These are phyloP conservation scores for Aspergillus cejpii DNA, from an alignment of 2,329 filamentous ascomycete species.

Conservation along the genomic window DNA sequence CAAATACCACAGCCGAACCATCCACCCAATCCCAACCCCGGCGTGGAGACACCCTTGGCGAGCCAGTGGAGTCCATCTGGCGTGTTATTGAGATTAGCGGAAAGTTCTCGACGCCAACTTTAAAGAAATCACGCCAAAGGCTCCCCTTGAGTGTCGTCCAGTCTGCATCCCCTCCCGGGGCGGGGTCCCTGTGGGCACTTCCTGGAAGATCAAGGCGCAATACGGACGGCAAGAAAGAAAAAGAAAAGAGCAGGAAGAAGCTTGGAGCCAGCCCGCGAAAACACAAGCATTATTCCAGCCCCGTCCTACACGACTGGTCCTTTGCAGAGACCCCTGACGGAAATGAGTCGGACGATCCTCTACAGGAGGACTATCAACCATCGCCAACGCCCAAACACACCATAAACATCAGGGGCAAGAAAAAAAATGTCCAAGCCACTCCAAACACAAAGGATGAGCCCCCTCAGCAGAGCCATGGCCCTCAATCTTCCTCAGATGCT, in stretches of 20 bases:
- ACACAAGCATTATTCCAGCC: slow-evolving; percentile 25
- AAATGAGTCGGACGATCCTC: slow-evolving; percentile 40
- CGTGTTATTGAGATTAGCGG: slow-evolving; percentile 26
- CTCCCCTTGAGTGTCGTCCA: slow-evolving; percentile 12
- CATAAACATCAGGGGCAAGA: slow-evolving; percentile 21
- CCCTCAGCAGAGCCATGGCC: neutral
- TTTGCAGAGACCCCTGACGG: slow-evolving; percentile 31
- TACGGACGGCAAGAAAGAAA: slow-evolving; percentile 18
- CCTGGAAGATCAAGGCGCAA: slow-evolving; percentile 21
- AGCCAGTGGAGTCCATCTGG: slow-evolving; percentile 25
- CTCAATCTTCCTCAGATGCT: slow-evolving; percentile 1
- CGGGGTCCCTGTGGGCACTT: slow-evolving; percentile 36
- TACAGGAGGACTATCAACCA: slow-evolving; percentile 31
- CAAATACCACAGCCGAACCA: slow-evolving; percentile 11
- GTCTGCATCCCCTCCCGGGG: slow-evolving; percentile 30
- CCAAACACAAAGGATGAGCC: slow-evolving; percentile 5
- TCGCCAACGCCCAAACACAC: slow-evolving; percentile 26
- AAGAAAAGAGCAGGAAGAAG: slow-evolving; percentile 19
- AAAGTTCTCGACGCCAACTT: slow-evolving; percentile 22
- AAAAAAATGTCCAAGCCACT: slow-evolving; percentile 5
- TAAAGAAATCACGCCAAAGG: slow-evolving; percentile 15
- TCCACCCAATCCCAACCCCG: slow-evolving; percentile 11
- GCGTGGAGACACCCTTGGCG: slow-evolving; percentile 7
- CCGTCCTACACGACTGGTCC: slow-evolving; percentile 32
- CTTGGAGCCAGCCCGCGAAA: slow-evolving; percentile 17